phyloP scores from a whole-genome alignment of 768 basidiomycete species.

The Suillus cothurnatus region DNA sequence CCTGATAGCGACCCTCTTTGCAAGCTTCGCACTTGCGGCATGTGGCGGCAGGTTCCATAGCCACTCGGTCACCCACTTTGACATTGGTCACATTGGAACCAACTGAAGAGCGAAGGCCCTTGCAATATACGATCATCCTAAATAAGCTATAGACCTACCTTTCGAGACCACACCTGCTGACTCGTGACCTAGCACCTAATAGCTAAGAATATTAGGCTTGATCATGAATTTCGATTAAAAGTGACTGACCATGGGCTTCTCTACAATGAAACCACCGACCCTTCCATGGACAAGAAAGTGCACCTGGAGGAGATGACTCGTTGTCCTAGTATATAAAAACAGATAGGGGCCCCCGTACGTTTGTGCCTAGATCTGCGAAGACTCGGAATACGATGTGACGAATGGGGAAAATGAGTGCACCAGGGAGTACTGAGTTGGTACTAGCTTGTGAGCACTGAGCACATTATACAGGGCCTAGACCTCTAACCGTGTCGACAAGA shows the following conservation, averaged over 20 bases:
- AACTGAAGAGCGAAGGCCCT: slow-evolving; percentile 42
- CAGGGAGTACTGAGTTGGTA: neutral
- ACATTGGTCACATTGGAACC: slow-evolving; percentile 76
- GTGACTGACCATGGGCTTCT: slow-evolving; percentile 69
- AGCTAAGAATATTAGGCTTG: neutral
- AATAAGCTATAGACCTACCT: slow-evolving; percentile 40
- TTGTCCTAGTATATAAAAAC: slow-evolving; percentile 11
- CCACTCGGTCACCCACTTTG: slow-evolving; percentile 84
- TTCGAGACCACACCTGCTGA: slow-evolving; percentile 78
- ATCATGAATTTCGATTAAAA: slow-evolving; percentile 5
- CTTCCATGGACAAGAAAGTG: slow-evolving; percentile 82
- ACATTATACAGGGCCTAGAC: no score
- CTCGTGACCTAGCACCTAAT: slow-evolving; percentile 93
- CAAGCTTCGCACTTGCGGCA: slow-evolving; percentile 86
- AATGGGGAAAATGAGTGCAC: neutral
- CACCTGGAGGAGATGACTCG: slow-evolving; percentile 44
- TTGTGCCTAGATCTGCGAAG: slow-evolving; percentile 36
- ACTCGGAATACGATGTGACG: neutral
- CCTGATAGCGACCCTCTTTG: slow-evolving; percentile 84
- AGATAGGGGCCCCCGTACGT: slow-evolving; percentile 52
- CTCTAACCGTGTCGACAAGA: no score
- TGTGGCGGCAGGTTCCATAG: slow-evolving; percentile 87
- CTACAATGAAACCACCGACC: slow-evolving; percentile 78
- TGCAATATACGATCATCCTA: neutral
- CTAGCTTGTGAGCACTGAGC: no score